Evolutionary conservation across 2,329 filamentous ascomycete species (phyloP), one percentile per base, ranked within the genome.

Genomic region (Colletotrichum tanaceti): DNA sequence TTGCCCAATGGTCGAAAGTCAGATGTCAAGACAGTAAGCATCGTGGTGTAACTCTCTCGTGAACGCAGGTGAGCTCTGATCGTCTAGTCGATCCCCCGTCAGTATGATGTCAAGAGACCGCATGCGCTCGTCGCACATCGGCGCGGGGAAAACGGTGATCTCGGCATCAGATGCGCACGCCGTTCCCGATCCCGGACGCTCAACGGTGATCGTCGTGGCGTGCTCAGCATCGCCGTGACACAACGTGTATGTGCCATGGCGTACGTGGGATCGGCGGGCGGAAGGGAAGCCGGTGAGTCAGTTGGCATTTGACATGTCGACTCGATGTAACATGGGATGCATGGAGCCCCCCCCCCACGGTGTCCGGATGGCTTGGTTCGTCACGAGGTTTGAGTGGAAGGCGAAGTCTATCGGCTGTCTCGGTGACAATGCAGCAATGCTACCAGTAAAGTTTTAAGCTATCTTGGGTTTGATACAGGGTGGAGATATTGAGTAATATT

Each of bases 211-310:
- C 58, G 38, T 3, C 10, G 20, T 60, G 58, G 44, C n/a, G 46
- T 60, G 58, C 58, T 52, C 38, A 10, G 32, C 32, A 38, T 22
- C 22, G 52, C 16, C 38, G 58, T 50, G 47, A 41, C 58, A 32
- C 58, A 32, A 52, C 58, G 18, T 60, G 58, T 46, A 60, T 52
- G 38, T 60, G 58, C 46, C 46, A 43, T 52, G 16, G 16, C 46
- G 22, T 52, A n/a, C 18, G 47, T 35, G 46, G 46, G 46, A 46
- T 50, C 46, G 35, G 18, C 20, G 32, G 5, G 38, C 20, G 22
- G 20, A 44, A 32, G 10, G 5, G 10, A 22, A 1, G 35, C 58
- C 58, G 35, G 46, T 49, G 58, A 60, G 43, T 58, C 43, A 58
- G 57, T 38, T 11, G 6, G 7, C 20, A 24, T 59, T 35, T 47